Evolutionary conservation across 345 rosid species (phyloP).

Genomic region (Gossypium australe): DNA sequence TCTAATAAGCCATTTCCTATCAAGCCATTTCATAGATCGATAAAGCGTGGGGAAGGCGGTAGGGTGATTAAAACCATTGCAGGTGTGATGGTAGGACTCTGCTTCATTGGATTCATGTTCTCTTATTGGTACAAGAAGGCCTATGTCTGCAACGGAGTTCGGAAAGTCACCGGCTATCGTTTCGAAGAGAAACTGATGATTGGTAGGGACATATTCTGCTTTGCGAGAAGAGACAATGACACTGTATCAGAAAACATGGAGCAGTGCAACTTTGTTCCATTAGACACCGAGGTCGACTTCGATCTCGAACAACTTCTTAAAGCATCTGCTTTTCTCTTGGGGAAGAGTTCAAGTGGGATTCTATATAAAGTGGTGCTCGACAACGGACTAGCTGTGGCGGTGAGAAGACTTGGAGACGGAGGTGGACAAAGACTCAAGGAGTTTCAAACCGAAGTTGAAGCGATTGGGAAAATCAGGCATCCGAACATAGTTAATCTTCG

Average conservation of each 20-base stretch:
- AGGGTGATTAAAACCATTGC: conserved; percentile 19
- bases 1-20: conserved; percentile 17
- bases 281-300: conserved; percentile 54
- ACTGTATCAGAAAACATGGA: conserved; percentile 46
- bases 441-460: conserved; percentile 84
- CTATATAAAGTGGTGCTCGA: conserved; percentile 85
- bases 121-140: conserved; percentile 39
- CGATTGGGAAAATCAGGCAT: conserved; percentile 77
- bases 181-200: conserved; percentile 38
- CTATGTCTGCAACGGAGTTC: conserved; percentile 19
- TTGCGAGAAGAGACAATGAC: conserved; percentile 34
- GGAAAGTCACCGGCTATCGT: conserved; percentile 21
- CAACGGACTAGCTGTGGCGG: conserved; percentile 56
- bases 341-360: conserved; percentile 79
- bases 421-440: conserved; percentile 73
- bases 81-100: conserved; percentile 40
- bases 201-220: conserved; percentile 54
- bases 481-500: conserved; percentile 68
- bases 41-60: conserved; percentile 18
- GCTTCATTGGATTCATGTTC: conserved; percentile 44
- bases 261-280: conserved; percentile 56
- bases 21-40: conserved; percentile 16
- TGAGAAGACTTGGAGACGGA: conserved; percentile 71
- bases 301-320: conserved; percentile 75
- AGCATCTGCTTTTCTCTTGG: conserved; percentile 90